phyloP scores from a whole-genome alignment of 768 basidiomycete genomes.

The Suillus weaverae region DNA sequence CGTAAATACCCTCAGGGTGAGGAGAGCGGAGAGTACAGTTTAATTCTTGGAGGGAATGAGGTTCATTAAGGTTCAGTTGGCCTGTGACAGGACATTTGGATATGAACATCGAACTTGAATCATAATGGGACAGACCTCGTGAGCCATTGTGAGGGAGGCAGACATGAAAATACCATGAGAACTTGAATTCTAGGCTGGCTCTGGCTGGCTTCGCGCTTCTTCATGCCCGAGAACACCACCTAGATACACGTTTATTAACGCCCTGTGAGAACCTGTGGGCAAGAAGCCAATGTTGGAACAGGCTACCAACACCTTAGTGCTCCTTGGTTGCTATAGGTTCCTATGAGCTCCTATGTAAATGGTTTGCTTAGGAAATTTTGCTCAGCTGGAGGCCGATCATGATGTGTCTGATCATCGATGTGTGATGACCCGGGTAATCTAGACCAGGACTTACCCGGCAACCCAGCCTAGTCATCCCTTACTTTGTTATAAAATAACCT shows the following conservation, averaged over 20 bases:
- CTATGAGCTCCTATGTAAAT: background rate
- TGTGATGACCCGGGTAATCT: background rate
- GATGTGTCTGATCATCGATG: background rate
- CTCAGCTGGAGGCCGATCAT: background rate
- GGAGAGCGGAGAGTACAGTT: background rate
- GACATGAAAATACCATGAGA: conserved; percentile 1
- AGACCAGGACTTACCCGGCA: background rate
- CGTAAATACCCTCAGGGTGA: background rate
- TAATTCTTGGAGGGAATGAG: background rate
- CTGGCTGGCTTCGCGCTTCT: background rate
- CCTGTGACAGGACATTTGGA: background rate
- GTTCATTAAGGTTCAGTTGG: background rate
- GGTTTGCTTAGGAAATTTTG: background rate
- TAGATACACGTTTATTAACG: background rate
- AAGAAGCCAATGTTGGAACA: background rate
- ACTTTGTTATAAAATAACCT: background rate
- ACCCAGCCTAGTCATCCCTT: background rate
- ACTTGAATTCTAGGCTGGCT: background rate
- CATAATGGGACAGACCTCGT: background rate
- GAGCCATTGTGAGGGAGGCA: background rate
- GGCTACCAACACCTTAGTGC: background rate
- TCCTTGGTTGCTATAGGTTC: background rate
- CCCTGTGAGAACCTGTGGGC: background rate
- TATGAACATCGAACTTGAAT: background rate
- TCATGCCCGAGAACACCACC: background rate